These are phyloP conservation scores for Tolypocladium amazonense DNA, from an alignment of 2,329 filamentous ascomycete species.

Conservation along the genomic window DNA sequence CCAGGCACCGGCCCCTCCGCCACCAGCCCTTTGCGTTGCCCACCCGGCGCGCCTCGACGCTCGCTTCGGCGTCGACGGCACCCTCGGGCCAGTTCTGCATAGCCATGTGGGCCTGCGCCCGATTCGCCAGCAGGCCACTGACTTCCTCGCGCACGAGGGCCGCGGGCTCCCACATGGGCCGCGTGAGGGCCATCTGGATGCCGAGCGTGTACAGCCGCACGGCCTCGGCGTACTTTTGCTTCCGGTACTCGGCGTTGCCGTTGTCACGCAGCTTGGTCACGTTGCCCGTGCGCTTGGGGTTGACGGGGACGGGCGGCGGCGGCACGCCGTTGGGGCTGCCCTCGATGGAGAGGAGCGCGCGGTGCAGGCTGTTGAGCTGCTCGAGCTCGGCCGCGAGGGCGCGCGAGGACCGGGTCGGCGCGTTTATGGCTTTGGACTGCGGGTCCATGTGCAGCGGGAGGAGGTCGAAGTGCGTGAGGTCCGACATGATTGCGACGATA, in stretches of 20 bases:
- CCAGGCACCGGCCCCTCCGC: conserved; percentile 70
- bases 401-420: conserved; percentile 32
- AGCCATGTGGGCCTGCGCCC: conserved; percentile 84
- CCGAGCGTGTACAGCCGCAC: conserved; percentile 75
- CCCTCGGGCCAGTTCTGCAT: conserved; percentile 75
- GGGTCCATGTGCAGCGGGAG: conserved; percentile 75
- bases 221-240: conserved; percentile 63
- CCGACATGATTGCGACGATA: conserved; percentile 32
- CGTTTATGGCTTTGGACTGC: conserved; percentile 60
- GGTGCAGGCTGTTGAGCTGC: conserved; percentile 71
- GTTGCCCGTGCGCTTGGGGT: conserved; percentile 81
- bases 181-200: conserved; percentile 73
- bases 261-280: conserved; percentile 85
- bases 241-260: conserved; percentile 75
- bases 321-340: conserved; percentile 55
- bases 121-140: conserved; percentile 68
- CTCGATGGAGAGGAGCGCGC: conserved; percentile 48
- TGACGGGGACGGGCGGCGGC: conserved; percentile 79
- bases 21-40: conserved; percentile 96
- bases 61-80: conserved; percentile 76
- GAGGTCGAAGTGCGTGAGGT: conserved; percentile 65
- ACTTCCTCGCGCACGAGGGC: conserved; percentile 79
- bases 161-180: conserved; percentile 81
- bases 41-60: conserved; percentile 74
- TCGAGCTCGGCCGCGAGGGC: conserved; percentile 54